These are phyloP conservation scores for Metarhizium album DNA, from an alignment of 2,329 filamentous ascomycete species.

Conservation along the genomic window DNA sequence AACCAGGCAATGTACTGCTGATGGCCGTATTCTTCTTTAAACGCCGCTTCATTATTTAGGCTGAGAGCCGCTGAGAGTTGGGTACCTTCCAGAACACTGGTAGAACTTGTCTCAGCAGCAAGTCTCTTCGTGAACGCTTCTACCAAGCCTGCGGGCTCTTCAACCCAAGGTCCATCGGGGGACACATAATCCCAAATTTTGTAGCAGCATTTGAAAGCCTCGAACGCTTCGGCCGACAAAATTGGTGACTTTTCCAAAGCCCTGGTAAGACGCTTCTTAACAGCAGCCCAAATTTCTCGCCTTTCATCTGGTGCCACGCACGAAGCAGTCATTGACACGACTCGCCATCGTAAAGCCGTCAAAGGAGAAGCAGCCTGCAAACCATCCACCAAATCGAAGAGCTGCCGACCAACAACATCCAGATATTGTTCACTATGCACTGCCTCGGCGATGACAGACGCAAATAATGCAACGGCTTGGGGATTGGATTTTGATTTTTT, in stretches of 20 bases:
- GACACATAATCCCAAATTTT: constrained; percentile 27
- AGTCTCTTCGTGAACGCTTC: constrained; percentile 24
- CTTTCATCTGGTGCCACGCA: constrained; percentile 23
- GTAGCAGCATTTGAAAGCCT: constrained; percentile 30
- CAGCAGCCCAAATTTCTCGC: constrained; percentile 20
- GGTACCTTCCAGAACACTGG: constrained; percentile 13
- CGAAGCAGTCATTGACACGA: constrained; percentile 23
- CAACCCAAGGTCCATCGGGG: constrained; percentile 21
- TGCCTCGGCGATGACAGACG: constrained; percentile 31
- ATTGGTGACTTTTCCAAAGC: constrained; percentile 22
- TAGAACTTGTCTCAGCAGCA: constrained; percentile 17
- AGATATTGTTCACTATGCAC: constrained; percentile 30
- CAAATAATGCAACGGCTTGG: constrained; percentile 28
- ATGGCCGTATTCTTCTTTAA: constrained; percentile 16
- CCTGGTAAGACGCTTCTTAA: constrained; percentile 22
- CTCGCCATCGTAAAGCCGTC: constrained; percentile 30
- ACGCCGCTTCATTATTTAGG: constrained; percentile 11
- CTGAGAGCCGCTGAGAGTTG: constrained; percentile 11
- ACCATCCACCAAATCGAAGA: constrained; percentile 25
- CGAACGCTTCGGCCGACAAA: constrained; percentile 24
- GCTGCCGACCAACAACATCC: constrained; percentile 28
- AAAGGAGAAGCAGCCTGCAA: constrained; percentile 19
- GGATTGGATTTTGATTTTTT: constrained; percentile 21
- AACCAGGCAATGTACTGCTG: constrained; percentile 26
- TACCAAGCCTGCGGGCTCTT: constrained; percentile 21